These are phyloP conservation scores for Rhododendron ovatum DNA, from an alignment of 148 eudicot genomes.

Conservation along the genomic window DNA sequence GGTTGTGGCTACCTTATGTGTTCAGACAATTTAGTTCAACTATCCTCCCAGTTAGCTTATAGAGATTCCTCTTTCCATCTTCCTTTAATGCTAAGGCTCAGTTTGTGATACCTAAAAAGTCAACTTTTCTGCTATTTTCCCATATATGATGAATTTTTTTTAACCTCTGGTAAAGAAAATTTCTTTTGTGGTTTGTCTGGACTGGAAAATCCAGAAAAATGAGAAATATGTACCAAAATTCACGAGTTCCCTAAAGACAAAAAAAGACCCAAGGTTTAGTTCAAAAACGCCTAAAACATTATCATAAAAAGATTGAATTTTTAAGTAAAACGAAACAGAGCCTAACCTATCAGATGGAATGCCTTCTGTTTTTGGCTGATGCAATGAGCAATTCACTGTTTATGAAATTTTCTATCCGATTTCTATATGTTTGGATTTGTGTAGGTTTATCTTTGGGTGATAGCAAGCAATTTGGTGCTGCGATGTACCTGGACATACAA, in stretches of 20 bases:
- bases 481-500: conserved; percentile 99
- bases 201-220: neutral
- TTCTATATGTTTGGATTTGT: neutral
- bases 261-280: neutral
- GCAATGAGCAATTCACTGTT: neutral
- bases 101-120: neutral
- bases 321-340: neutral
- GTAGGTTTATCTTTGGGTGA: conserved; percentile 83
- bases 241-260: neutral
- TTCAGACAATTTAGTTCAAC: neutral
- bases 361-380: neutral
- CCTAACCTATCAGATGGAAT: neutral
- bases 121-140: neutral
- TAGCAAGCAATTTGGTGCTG: conserved; percentile 86
- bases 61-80: neutral
- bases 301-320: neutral
- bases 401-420: neutral
- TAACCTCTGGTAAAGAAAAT: neutral
- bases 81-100: neutral
- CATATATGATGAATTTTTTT: neutral
- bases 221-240: neutral
- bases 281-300: neutral
- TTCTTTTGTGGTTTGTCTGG: neutral
- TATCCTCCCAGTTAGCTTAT: neutral
- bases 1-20: neutral